These are phyloP conservation scores for Coprinopsis sp. DNA, from an alignment of 768 basidiomycete species.

Conservation along the genomic window DNA sequence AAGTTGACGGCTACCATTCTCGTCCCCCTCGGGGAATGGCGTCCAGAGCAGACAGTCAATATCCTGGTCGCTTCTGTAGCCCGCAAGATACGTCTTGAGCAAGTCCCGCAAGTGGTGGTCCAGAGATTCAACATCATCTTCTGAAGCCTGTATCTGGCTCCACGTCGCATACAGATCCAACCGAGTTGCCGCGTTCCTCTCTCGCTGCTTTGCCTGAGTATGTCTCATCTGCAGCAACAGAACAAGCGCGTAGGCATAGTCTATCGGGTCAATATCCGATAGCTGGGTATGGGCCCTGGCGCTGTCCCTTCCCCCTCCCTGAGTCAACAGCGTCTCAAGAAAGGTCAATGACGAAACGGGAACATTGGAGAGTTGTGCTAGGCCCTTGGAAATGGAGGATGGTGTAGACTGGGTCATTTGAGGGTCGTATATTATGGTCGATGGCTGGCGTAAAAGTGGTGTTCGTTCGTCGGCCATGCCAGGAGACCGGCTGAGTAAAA, in stretches of 20 bases:
- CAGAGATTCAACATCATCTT: slow-evolving; percentile 23
- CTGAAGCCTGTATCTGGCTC: slow-evolving; percentile 24
- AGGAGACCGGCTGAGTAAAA: no score
- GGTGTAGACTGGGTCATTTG: no score
- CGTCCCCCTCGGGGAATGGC: slow-evolving; percentile 32
- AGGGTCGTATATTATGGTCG: not conserved
- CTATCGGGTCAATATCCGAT: no score
- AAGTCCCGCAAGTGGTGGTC: slow-evolving; percentile 29
- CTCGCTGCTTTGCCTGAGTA: no score
- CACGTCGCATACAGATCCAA: slow-evolving; percentile 41
- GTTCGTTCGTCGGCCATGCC: slow-evolving; percentile 6
- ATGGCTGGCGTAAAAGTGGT: not conserved
- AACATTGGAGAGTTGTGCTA: no score
- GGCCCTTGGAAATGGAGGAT: no score
- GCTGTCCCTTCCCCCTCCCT: no score
- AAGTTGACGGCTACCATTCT: slow-evolving; percentile 14
- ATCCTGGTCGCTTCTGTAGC: slow-evolving; percentile 34
- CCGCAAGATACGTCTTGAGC: slow-evolving; percentile 41
- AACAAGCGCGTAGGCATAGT: slow-evolving; percentile 24
- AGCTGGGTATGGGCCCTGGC: no score
- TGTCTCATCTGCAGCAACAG: slow-evolving; percentile 31
- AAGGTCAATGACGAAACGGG: no score
- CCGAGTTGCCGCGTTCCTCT: slow-evolving; percentile 14
- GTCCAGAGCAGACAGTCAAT: slow-evolving; percentile 49
- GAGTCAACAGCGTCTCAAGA: no score